Evolutionary conservation across 495 filamentous ascomycete genomes (phyloP), one percentile per base, ranked within the genome.

Genomic region (Neurospora sp.): DNA sequence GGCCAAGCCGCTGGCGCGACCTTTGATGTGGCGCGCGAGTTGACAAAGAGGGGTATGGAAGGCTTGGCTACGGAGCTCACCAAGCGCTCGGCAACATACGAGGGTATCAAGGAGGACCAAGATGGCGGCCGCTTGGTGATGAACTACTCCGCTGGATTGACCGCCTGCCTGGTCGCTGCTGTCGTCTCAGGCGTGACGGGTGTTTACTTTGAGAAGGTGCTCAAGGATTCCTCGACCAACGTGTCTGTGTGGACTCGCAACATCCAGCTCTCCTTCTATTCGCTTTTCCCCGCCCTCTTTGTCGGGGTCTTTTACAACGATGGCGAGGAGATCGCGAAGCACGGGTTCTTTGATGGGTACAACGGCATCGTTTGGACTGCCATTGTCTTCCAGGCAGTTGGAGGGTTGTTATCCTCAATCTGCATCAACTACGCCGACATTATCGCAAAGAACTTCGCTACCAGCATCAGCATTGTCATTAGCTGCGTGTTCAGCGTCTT

Each of bases 281-380:
- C 94, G 5, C 83, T 98, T 6, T 93, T 97, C 75, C 91, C 94
- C 0, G 92, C 94, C 2, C 83, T 97, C 0, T 89, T 97, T 74
- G 87, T 97, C 72, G 95, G 94, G 0, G 91, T 99, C 6, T 82
- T 97, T 4, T 90, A 92, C 78, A 91, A 92, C 71, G 96, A 99
- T 77, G 96, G 96, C 12, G 88, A 89, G 71, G 89, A 91, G 71
- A 94, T 99, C 72, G 87, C 91, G 27, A 88, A 89, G 78, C 88
- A 92, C 76, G 94, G 96, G 6, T 93, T 98, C 80, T 98, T 98
- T 77, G 91, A 91, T 22, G 96, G 96, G 9, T 99, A 98, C 83
- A 97, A 95, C 81, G 88, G 87, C 83, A 86, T 94, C 38, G 96
- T 98, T 4, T 98, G 94, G 95, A 87, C 89, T 3, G 90, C 93